A percentile compares a stretch with the other conserved stretches of the same genome.
These are phyloP conservation scores for Rhynchosporium secalis DNA, from an alignment of 2,329 filamentous ascomycete genomes.

Conservation along the genomic window DNA sequence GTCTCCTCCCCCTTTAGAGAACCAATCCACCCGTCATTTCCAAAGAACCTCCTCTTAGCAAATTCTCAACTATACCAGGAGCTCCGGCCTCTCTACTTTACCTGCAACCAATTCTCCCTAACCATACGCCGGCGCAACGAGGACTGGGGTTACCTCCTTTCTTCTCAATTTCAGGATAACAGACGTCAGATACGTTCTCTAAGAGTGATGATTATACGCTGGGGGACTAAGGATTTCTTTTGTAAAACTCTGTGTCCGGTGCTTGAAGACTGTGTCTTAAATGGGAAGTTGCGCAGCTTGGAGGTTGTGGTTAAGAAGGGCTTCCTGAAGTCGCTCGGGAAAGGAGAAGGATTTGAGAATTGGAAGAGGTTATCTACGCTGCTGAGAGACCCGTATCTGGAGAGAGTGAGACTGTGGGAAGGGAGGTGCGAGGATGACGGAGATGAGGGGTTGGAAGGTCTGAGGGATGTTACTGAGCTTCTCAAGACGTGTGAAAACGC, in stretches of 20 bases:
- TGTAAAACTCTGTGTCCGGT: constrained; percentile 21
- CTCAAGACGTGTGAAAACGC: background rate
- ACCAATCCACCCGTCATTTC: constrained; percentile 21
- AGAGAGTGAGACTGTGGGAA: constrained; percentile 19
- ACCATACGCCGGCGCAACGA: constrained; percentile 25
- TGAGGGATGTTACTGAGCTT: constrained; percentile 10
- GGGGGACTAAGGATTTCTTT: constrained; percentile 34
- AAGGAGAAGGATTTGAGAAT: constrained; percentile 21
- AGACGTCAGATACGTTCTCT: constrained; percentile 28
- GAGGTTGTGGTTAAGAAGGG: constrained; percentile 29
- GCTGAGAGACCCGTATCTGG: constrained; percentile 32
- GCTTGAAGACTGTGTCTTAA: constrained; percentile 34
- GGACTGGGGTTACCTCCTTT: constrained; percentile 25
- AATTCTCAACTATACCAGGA: constrained; percentile 35
- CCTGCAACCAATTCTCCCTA: constrained; percentile 32
- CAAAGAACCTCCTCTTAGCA: constrained; percentile 32
- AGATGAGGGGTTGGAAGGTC: background rate
- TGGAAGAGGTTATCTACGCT: constrained; percentile 25
- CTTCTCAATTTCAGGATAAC: constrained; percentile 25
- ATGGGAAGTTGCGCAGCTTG: constrained; percentile 33
- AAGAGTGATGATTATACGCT: constrained; percentile 26
- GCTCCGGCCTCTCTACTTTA: constrained; percentile 33
- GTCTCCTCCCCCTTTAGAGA: constrained; percentile 4
- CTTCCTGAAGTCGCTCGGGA: constrained; percentile 13
- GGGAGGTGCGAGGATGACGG: constrained; percentile 12